Evolutionary conservation across 768 basidiomycete genomes (phyloP).

Genomic region (Wakefieldia striispora): DNA sequence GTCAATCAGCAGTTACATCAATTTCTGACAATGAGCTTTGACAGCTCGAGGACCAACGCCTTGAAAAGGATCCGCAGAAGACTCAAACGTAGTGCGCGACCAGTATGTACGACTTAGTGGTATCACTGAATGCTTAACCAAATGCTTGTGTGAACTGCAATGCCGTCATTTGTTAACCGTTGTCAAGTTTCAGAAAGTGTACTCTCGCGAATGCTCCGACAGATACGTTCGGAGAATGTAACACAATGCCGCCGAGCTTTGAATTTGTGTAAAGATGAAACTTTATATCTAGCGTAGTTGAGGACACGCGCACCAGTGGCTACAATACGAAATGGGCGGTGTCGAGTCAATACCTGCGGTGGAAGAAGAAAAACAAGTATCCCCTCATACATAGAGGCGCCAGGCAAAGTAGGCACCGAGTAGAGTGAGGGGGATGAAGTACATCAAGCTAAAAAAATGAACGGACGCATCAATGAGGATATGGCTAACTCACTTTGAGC

Average conservation of each 20-base stretch:
- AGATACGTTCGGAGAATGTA: neutral
- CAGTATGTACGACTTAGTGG: neutral
- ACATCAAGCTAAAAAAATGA: constrained; percentile 57
- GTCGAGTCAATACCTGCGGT: neutral
- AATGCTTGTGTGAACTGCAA: neutral
- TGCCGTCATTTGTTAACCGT: neutral
- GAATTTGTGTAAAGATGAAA: constrained; percentile 1
- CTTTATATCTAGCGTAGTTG: constrained; percentile 21
- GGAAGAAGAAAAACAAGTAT: neutral
- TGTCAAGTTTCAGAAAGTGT: neutral
- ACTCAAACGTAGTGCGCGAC: neutral
- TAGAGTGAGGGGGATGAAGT: constrained; percentile 77
- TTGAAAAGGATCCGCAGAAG: constrained; percentile 17
- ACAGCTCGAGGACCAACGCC: constrained; percentile 31
- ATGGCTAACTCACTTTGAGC: constrained; percentile 57
- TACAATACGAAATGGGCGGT: constrained; percentile 10
- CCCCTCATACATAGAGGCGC: constrained; percentile 57
- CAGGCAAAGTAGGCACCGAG: constrained; percentile 87
- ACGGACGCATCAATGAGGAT: constrained; percentile 1
- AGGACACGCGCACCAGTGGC: constrained; percentile 8
- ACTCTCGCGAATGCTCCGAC: neutral
- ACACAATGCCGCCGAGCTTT: neutral
- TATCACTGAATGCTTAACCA: neutral
- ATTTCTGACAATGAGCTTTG: neutral
- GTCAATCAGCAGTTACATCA: neutral